Evolutionary conservation across 352 stramenopile genomes (phyloP), one percentile per base, ranked within the genome.

Genomic region (Globisporangium spiculum): DNA sequence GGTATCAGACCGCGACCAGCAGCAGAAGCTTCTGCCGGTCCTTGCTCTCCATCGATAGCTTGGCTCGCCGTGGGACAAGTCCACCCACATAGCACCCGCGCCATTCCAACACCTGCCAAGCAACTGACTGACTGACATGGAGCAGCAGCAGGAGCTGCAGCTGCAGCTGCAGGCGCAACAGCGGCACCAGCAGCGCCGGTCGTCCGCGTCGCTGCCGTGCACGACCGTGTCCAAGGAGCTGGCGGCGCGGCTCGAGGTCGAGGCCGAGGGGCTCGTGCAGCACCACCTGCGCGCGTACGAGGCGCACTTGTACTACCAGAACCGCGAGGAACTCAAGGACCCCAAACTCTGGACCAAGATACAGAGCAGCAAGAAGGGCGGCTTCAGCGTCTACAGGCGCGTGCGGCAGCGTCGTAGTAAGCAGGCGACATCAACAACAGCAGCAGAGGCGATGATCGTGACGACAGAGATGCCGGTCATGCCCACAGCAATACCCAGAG

Each of bases 241-340:
- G 20, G 59, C 66, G 30, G 9, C 18, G 57, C 55, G 67, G 26
- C 65, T 70, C 44, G 63, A 78, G 24, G 32, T 60, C 52, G 54
- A 75, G 24, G 66, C 69, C 44, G 65, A 63, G 12, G 65, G 66
- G 9, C 62, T 70, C 65, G 44, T 75, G 63, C 54, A 69, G 63
- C 68, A 73, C 63, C 68, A 73, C 56, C 26, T 73, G 46, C 68
- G 63, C 26, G 63, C 68, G 18, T 73, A 73, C 48, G 68, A 73
- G 20, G 64, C 68, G 46, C 66, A 71, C 27, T 18, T 71, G 59
- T 73, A 67, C 46, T 46, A 65, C 30, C 63, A 61, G 24, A 59
- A 63, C 12, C 68, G 64, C 48, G 54, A 70, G 27, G 63, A 69
- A 63, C 63, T 69, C 22, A 57, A 58, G 34, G 68, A 73, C 68